Evolutionary conservation across 179 eudicot genomes (phyloP).

Genomic region (Beta lomatogona): DNA sequence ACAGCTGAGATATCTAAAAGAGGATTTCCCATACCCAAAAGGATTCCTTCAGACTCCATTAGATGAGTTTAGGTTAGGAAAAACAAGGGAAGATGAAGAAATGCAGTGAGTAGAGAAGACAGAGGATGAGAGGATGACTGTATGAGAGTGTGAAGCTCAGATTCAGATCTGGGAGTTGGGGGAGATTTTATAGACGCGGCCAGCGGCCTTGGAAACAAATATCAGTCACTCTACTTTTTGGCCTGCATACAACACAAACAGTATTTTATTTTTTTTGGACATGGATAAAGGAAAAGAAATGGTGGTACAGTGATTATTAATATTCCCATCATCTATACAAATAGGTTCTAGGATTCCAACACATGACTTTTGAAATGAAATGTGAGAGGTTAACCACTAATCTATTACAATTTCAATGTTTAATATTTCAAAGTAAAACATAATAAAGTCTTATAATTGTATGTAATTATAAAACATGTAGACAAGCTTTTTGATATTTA

Average conservation of each 20-base stretch:
- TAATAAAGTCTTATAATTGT: too few relatives aligned
- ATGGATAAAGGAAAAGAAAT: too few relatives aligned
- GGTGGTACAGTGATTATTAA: too few relatives aligned
- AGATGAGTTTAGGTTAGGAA: not conserved
- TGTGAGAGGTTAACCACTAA: too few relatives aligned
- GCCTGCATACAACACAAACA: not conserved
- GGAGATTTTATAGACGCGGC: constrained; percentile 20
- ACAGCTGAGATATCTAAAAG: constrained; percentile 77
- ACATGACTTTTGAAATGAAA: too few relatives aligned
- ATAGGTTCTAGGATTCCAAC: too few relatives aligned
- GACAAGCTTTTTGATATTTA: too few relatives aligned
- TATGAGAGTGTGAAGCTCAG: not conserved
- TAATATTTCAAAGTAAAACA: too few relatives aligned
- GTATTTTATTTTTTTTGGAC: not conserved
- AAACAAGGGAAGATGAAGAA: not conserved
- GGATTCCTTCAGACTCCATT: constrained; percentile 66
- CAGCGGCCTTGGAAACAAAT: not conserved
- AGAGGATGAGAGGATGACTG: not conserved
- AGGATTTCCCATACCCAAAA: constrained; percentile 91
- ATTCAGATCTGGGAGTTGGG: not conserved
- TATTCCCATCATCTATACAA: too few relatives aligned
- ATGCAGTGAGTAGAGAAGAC: not conserved
- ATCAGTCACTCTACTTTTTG: constrained; percentile 5
- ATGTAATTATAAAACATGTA: too few relatives aligned
- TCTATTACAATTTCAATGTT: too few relatives aligned